Conservation (phyloP, 345 rosid species). For the Murraya paniculata region DNA sequence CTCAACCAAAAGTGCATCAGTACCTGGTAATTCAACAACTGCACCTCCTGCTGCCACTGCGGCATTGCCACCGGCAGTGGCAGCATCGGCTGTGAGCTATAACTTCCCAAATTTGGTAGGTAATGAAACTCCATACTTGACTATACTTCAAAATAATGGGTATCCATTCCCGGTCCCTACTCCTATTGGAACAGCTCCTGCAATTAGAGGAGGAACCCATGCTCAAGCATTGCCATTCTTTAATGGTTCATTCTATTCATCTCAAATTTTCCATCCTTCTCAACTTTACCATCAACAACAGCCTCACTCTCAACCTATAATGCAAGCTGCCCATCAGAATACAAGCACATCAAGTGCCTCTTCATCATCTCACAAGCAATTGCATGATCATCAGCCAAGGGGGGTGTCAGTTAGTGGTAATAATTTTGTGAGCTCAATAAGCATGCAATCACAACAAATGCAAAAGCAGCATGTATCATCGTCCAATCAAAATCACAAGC, state of each 20-base stretch:
- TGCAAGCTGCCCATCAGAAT: constrained; percentile 30
- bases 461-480: constrained; percentile 17
- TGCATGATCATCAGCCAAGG: constrained; percentile 23
- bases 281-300: constrained; percentile 46
- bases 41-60: constrained; percentile 20
- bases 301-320: constrained; percentile 14
- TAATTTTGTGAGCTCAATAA: constrained; percentile 25
- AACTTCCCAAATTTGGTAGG: constrained; percentile 41
- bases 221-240: constrained; percentile 43
- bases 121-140: constrained; percentile 42
- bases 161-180: constrained; percentile 38
- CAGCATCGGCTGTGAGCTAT: constrained; percentile 30
- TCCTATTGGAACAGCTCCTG: constrained; percentile 31
- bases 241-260: constrained; percentile 48
- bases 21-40: constrained; percentile 25
- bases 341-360: constrained; percentile 40
- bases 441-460: constrained; percentile 32
- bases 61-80: constrained; percentile 21
- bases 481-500: constrained; percentile 35
- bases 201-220: constrained; percentile 33
- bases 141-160: constrained; percentile 46
- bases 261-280: constrained; percentile 49
- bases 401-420: constrained; percentile 22
- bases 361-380: constrained; percentile 49
- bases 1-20: constrained; percentile 27